Base-by-base conservation (phyloP, 148 eudicot species). In the Linanthus parryae region DNA sequence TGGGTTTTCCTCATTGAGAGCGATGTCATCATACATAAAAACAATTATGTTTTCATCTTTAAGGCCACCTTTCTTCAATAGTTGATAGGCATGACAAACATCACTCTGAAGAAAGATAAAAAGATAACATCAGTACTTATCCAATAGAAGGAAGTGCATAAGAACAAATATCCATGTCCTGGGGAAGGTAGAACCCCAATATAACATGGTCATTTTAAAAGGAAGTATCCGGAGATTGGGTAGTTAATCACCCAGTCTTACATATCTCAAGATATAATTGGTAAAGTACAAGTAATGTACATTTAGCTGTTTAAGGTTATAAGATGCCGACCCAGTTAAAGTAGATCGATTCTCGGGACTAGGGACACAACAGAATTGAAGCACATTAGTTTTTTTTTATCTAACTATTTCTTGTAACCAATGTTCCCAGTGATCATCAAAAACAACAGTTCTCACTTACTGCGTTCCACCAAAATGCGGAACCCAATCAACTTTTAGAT, bases 21-120 rank as follows among this genome's bases (percentile, higher is more conserved):
- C 83, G 51, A 78, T 78, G 58, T 78, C 83, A 42, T 78, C 83
- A 30, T 70, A 78, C 76, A 78, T 78, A 60, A 78, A 73, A 1
- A 78, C 79, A 2, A 78, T 46, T 1, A 78, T 78, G 22, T 78
- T 78, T 61, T 78, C 83, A 56, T 78, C 79, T 35, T 78, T 78
- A 16, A 78, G 21, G 11, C 83, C 83, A 14, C 83, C 79, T 67
- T 66, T 78, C 66, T 71, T 78, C 62, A 78, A 44, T 24, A 78
- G 33, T 64, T 78, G 83, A 48, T 78, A 78, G 12, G 83, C 83
- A 57, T 78, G 83, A 34, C 83, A 78, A 4, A 78, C 61, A 62
- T 78, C 83, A 21, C 79, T 70, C 83, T 78, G 66, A 1, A 48
- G 8, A 27, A 54, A 23, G 31, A 34, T 7, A 9, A 42, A 10